Conservation (phyloP, 306 rosid genomes). For the Vigna trinervia region DNA sequence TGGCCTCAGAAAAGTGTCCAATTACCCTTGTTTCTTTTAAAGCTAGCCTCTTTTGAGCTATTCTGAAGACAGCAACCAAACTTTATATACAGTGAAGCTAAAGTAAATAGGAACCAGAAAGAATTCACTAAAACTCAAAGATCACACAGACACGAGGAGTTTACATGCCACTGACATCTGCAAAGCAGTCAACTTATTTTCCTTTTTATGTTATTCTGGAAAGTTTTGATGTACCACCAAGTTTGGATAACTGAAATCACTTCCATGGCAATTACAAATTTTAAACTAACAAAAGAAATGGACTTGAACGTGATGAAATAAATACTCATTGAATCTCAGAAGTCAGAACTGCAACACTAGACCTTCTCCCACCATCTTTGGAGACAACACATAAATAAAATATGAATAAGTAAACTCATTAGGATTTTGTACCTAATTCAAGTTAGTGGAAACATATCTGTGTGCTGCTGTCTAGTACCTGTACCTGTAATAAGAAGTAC, state of each 20-base stretch:
- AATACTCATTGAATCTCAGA: slow-evolving; percentile 38
- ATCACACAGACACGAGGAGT: slow-evolving; percentile 16
- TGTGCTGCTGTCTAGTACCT: not conserved
- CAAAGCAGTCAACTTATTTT: slow-evolving; percentile 43
- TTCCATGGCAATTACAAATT: not conserved
- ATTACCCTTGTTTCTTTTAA: slow-evolving; percentile 50
- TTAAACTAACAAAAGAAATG: slow-evolving; percentile 11
- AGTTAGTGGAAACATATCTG: slow-evolving; percentile 19
- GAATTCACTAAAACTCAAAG: slow-evolving; percentile 36
- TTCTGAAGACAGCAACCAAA: slow-evolving; percentile 34
- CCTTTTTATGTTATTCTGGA: slow-evolving; percentile 31
- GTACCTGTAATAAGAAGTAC: slow-evolving; percentile 66
- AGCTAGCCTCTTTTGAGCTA: slow-evolving; percentile 39
- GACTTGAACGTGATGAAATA: not conserved
- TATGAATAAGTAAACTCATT: not conserved
- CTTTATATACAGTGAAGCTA: slow-evolving; percentile 36
- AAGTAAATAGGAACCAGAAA: slow-evolving; percentile 36
- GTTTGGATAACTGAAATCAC: slow-evolving; percentile 32
- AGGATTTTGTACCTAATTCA: slow-evolving; percentile 30
- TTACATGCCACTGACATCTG: slow-evolving; percentile 20
- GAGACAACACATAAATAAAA: slow-evolving; percentile 12
- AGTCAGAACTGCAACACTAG: slow-evolving; percentile 36
- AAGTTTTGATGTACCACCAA: slow-evolving; percentile 20
- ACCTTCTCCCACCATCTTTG: slow-evolving; percentile 15
- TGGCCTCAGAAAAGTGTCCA: slow-evolving; percentile 45